Percentiles rank a stretch among this genome's conserved stretches.
Conservation (phyloP, 805 yeast species). For the Barnettozyma siamensis region DNA sequence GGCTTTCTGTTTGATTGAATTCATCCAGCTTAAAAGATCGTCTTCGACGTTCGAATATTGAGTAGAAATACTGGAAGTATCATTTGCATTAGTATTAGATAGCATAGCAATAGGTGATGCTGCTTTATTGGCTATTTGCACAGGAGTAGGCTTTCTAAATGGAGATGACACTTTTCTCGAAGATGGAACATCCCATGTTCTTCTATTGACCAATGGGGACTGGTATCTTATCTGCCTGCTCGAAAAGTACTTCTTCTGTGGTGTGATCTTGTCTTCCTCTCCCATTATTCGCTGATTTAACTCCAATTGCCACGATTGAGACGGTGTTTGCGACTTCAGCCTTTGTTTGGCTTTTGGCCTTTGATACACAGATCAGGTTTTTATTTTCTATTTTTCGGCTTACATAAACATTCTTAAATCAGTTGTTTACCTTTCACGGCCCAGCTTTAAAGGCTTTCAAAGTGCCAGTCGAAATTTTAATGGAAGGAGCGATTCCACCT, state of each 20-base stretch:
- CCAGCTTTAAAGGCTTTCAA: too few relatives aligned
- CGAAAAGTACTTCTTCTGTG: slow-evolving; percentile 6
- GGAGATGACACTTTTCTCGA: slow-evolving; percentile 18
- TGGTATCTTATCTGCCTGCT: slow-evolving; percentile 8
- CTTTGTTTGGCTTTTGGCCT: neutral
- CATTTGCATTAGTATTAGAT: neutral
- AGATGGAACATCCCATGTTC: slow-evolving; percentile 21
- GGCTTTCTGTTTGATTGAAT: slow-evolving; percentile 30
- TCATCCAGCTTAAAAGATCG: slow-evolving; percentile 30
- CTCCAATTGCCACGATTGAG: slow-evolving; percentile 1
- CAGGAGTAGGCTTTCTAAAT: slow-evolving; percentile 16
- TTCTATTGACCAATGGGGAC: slow-evolving; percentile 16
- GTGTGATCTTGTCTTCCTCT: slow-evolving; percentile 1
- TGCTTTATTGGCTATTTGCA: neutral
- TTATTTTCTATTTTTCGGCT: neutral
- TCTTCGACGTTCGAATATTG: slow-evolving; percentile 7
- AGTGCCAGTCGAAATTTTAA: too few relatives aligned
- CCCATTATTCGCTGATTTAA: neutral
- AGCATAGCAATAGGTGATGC: neutral
- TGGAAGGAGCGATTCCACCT: slow-evolving; percentile 5
- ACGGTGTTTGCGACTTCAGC: neutral
- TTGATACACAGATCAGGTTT: neutral
- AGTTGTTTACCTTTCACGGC: too few relatives aligned
- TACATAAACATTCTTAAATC: too few relatives aligned
- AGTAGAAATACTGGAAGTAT: neutral